These are phyloP conservation scores for Nothomitra cinnamomea DNA, from an alignment of 2,329 filamentous ascomycete species.

Conservation along the genomic window DNA sequence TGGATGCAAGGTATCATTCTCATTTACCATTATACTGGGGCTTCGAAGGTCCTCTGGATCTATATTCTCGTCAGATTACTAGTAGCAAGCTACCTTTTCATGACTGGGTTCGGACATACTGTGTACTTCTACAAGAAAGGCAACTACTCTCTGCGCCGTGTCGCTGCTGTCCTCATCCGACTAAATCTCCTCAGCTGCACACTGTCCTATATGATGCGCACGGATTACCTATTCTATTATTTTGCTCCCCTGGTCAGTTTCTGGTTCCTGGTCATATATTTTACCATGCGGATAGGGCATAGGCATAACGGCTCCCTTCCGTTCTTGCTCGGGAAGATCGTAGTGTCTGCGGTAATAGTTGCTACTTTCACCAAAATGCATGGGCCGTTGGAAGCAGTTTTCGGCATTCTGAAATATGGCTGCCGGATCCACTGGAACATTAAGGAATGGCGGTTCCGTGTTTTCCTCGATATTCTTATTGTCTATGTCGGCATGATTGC, in stretches of 20 bases:
- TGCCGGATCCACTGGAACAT: conserved; percentile 33
- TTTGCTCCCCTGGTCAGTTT: conserved; percentile 42
- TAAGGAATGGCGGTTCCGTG: conserved; percentile 31
- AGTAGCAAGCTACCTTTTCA: conserved; percentile 42
- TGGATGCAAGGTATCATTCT: conserved; percentile 42
- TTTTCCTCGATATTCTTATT: conserved; percentile 36
- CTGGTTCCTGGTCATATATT: conserved; percentile 43
- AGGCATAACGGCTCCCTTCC: conserved; percentile 26
- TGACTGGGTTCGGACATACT: conserved; percentile 45
- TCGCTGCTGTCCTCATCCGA: conserved; percentile 36
- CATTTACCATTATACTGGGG: conserved; percentile 41
- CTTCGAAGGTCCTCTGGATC: conserved; percentile 31
- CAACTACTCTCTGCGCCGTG: conserved; percentile 38
- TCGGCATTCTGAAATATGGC: conserved; percentile 22
- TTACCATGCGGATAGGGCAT: conserved; percentile 29
- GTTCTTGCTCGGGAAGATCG: conserved; percentile 31
- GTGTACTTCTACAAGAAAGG: conserved; percentile 37
- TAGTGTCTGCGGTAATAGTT: conserved; percentile 26
- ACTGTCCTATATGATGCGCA: conserved; percentile 38
- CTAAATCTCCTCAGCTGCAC: conserved; percentile 38
- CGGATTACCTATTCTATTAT: conserved; percentile 39
- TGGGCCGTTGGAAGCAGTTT: conserved; percentile 26
- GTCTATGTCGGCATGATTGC: conserved; percentile 38
- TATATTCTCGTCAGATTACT: conserved; percentile 38
- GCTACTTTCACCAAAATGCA: conserved; percentile 21